These are phyloP conservation scores for Kokia cookei DNA, from an alignment of 441 rosid genomes.

Conservation along the genomic window DNA sequence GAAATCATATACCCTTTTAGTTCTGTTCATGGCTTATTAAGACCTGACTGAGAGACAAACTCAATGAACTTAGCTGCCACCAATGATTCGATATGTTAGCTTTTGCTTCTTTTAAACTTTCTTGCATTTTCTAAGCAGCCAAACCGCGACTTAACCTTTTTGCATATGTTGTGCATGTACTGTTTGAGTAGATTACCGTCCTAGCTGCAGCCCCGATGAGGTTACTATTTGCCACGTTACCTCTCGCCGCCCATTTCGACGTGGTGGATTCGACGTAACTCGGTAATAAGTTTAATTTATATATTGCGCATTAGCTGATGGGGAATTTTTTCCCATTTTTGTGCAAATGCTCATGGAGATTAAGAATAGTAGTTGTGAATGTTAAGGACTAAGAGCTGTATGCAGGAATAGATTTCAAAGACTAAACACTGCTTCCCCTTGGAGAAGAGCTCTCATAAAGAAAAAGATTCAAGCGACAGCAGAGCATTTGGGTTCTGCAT, in stretches of 20 bases:
- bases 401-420: slow-evolving; percentile 43
- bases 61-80: neutral
- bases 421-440: slow-evolving; percentile 20
- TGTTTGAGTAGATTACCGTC: slow-evolving; percentile 46
- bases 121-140: slow-evolving; percentile 22
- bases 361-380: neutral
- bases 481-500: slow-evolving; percentile 49
- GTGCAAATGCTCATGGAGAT: neutral
- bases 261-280: slow-evolving; percentile 33
- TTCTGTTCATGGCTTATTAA: neutral
- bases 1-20: neutral
- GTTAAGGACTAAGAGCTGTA: neutral
- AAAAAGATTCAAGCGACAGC: slow-evolving; percentile 59
- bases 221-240: slow-evolving; percentile 28
- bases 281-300: slow-evolving; percentile 33
- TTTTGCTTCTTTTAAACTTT: neutral
- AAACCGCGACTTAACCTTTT: neutral
- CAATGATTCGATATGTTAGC: neutral
- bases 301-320: neutral
- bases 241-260: slow-evolving; percentile 33
- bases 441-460: slow-evolving; percentile 30
- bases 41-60: neutral
- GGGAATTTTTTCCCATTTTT: neutral
- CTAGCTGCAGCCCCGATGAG: slow-evolving; percentile 39
- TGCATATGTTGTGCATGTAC: neutral